Evolutionary conservation across 2,329 filamentous ascomycete species (phyloP).

Genomic region (Davidsoniella eucalypti): DNA sequence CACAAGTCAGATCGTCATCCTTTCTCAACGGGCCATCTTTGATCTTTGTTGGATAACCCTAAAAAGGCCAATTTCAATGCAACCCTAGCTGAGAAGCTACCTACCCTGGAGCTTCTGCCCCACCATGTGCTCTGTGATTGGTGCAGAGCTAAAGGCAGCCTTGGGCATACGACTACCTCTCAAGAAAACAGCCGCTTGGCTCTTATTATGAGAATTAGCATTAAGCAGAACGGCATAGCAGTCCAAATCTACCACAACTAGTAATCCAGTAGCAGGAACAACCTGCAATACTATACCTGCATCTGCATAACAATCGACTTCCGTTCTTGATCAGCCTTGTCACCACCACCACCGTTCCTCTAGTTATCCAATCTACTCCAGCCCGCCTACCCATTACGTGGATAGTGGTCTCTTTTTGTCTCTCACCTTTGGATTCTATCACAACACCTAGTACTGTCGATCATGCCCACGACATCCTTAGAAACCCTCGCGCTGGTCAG

Average conservation of each 20-base stretch:
- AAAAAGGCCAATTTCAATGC: not conserved
- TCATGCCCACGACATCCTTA: slow-evolving; percentile 90
- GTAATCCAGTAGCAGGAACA: too few species aligned
- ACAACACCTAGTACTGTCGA: not conserved
- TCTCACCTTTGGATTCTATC: too few species aligned
- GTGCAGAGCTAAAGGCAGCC: slow-evolving; percentile 17
- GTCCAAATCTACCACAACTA: too few species aligned
- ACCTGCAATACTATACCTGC: too few species aligned
- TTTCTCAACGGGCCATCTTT: not conserved
- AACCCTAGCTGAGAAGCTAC: not conserved
- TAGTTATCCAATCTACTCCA: not conserved
- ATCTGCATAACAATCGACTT: too few species aligned
- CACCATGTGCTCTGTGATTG: slow-evolving; percentile 8
- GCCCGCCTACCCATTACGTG: not conserved
- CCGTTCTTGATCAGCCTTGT: too few species aligned
- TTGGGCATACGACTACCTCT: slow-evolving; percentile 15
- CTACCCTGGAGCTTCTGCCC: not conserved
- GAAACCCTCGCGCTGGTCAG: slow-evolving; percentile 91
- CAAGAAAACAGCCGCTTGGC: slow-evolving; percentile 13
- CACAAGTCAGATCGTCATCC: not conserved
- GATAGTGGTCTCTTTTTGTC: too few species aligned
- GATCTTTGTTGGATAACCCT: not conserved
- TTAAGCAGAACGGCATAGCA: too few species aligned
- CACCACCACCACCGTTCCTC: not conserved
- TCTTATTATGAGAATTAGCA: too few species aligned